Conservation (phyloP, 2,329 filamentous ascomycete genomes). For the Penicillium sclerotiorum region DNA sequence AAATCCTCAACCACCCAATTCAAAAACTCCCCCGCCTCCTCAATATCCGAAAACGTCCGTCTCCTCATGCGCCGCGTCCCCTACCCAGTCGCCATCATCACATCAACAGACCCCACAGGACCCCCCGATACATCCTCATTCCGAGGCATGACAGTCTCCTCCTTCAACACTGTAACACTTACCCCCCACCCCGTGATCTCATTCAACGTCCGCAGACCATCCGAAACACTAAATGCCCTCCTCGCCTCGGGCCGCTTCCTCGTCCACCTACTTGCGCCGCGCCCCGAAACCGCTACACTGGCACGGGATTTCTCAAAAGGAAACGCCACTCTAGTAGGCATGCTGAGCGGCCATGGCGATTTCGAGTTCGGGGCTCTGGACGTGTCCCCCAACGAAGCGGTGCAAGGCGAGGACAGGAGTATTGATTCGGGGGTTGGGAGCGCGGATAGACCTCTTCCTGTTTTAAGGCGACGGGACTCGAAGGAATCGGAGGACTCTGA, state of each 20-base stretch:
- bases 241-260: conserved; percentile 48
- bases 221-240: conserved; percentile 59
- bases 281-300: conserved; percentile 34
- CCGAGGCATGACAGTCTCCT: conserved; percentile 62
- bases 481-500: conserved; percentile 12
- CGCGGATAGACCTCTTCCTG: conserved; percentile 26
- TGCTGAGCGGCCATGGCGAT: conserved; percentile 29
- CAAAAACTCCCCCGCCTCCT: conserved; percentile 2
- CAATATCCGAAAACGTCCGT: conserved; percentile 43
- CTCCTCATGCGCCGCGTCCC: conserved; percentile 58
- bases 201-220: conserved; percentile 63
- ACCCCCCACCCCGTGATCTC: conserved; percentile 59
- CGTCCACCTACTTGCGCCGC: conserved; percentile 53
- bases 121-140: conserved; percentile 32
- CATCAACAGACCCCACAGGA: conserved; percentile 43
- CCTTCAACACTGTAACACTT: conserved; percentile 62
- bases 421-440: background rate
- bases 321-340: conserved; percentile 37
- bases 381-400: background rate
- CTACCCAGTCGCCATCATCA: conserved; percentile 61
- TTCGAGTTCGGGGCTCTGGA: conserved; percentile 31
- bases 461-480: conserved; percentile 26
- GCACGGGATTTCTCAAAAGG: conserved; percentile 45
- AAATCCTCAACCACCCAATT: background rate
- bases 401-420: background rate